phyloP scores from a whole-genome alignment of 164 flowering plant species.

The Litsea cubeba region DNA sequence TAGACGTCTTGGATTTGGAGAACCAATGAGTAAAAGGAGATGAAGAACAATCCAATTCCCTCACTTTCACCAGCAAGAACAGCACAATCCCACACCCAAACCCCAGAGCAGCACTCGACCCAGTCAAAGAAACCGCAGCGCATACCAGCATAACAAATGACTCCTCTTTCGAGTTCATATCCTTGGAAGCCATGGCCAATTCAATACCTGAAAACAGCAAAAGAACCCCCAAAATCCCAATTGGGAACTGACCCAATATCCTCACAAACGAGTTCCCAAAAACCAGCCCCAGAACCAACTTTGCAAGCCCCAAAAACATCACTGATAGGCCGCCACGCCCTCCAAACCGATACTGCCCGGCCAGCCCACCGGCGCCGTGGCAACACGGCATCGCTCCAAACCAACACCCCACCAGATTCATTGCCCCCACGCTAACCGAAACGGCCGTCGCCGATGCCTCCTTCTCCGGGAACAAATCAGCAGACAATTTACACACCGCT shows the following conservation, averaged over 20 bases:
- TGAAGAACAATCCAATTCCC: constrained; percentile 42
- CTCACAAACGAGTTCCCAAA: constrained; percentile 77
- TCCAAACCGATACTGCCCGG: constrained; percentile 81
- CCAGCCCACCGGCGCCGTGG: constrained; percentile 85
- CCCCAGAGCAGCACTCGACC: constrained; percentile 82
- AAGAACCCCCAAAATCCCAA: constrained; percentile 75
- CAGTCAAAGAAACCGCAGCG: constrained; percentile 79
- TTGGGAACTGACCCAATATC: constrained; percentile 56
- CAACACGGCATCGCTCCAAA: constrained; percentile 90
- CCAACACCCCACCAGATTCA: constrained; percentile 87
- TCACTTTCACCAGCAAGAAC: constrained; percentile 56
- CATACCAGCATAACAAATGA: constrained; percentile 83
- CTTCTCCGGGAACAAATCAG: constrained; percentile 64
- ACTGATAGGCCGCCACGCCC: constrained; percentile 73
- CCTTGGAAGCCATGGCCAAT: constrained; percentile 80
- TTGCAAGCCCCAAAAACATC: constrained; percentile 56
- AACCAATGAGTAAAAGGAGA: background rate
- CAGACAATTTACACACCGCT: constrained; percentile 75
- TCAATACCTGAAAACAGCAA: constrained; percentile 82
- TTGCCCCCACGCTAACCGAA: constrained; percentile 67
- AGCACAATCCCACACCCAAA: constrained; percentile 72
- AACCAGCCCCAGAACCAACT: constrained; percentile 56
- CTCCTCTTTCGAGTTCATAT: constrained; percentile 73
- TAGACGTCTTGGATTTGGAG: background rate
- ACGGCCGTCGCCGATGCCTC: constrained; percentile 62